Percentiles rank a stretch among this genome's conserved stretches.
Evolutionary conservation across 148 eudicot species (phyloP).

Genomic region (Simmondsia chinensis): DNA sequence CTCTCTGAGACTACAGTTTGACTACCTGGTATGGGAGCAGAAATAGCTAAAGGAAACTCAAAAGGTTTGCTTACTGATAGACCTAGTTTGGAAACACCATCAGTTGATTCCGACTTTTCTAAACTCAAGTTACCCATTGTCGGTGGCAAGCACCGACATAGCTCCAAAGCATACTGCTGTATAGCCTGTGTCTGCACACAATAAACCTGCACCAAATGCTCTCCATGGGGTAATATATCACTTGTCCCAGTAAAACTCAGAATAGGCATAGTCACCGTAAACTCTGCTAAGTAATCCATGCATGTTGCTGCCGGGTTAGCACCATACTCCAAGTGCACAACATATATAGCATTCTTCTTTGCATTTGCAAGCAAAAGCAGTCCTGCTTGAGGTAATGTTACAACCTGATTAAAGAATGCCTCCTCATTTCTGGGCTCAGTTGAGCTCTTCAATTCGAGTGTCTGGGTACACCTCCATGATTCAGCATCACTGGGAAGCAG

Average conservation of each 20-base stretch:
- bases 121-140: constrained; percentile 43
- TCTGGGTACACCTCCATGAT: constrained; percentile 87
- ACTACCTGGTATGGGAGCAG: constrained; percentile 33
- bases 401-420: constrained; percentile 89
- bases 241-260: constrained; percentile 94
- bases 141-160: constrained; percentile 87
- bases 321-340: constrained; percentile 85
- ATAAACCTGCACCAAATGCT: constrained; percentile 76
- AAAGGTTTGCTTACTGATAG: constrained; percentile 43
- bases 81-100: constrained; percentile 32
- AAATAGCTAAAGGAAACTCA: constrained; percentile 32
- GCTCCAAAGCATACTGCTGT: constrained; percentile 95
- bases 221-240: constrained; percentile 65
- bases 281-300: constrained; percentile 93
- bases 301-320: constrained; percentile 66
- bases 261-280: constrained; percentile 98
- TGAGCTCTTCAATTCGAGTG: constrained; percentile 76
- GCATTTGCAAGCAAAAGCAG: constrained; percentile 92
- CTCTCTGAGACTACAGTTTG: constrained; percentile 26
- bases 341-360: constrained; percentile 94
- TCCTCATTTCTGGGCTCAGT: constrained; percentile 53
- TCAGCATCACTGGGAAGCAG: constrained; percentile 94
- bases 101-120: constrained; percentile 64
- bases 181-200: constrained; percentile 99
- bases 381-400: constrained; percentile 77